Conservation (phyloP, 2,329 filamentous ascomycete species). For the Curvularia eragrostidis region DNA sequence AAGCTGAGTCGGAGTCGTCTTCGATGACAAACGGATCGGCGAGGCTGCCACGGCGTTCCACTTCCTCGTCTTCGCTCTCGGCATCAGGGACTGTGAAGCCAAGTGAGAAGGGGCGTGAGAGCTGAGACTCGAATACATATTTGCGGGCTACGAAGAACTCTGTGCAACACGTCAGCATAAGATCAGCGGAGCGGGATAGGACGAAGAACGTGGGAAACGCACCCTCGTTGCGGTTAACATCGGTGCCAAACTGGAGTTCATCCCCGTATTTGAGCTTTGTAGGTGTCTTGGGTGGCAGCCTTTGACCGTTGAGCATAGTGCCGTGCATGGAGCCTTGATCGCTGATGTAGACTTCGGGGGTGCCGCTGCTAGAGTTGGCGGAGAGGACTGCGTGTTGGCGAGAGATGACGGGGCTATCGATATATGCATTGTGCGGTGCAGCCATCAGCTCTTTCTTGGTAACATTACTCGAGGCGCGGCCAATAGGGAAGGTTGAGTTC, state of each 20-base stretch:
- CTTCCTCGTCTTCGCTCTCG: conserved; percentile 41
- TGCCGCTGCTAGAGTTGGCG: conserved; percentile 23
- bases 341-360: conserved; percentile 54
- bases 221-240: conserved; percentile 47
- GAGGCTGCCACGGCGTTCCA: conserved; percentile 31
- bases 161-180: conserved; percentile 25
- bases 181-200: not conserved
- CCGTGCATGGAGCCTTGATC: conserved; percentile 69
- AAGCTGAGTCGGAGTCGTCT: conserved; percentile 35
- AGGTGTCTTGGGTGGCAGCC: conserved; percentile 32
- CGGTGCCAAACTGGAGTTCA: conserved; percentile 45
- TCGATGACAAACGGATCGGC: conserved; percentile 41
- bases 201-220: conserved; percentile 15
- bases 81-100: conserved; percentile 44
- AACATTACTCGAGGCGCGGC: conserved; percentile 53
- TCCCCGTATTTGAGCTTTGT: conserved; percentile 41
- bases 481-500: conserved; percentile 45
- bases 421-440: conserved; percentile 66
- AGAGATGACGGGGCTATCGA: conserved; percentile 76
- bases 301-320: conserved; percentile 60
- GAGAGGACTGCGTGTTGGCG: conserved; percentile 66
- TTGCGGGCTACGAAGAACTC: conserved; percentile 43
- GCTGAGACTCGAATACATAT: conserved; percentile 38
- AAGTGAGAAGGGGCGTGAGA: conserved; percentile 25
- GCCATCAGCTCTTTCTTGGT: conserved; percentile 52